A percentile compares a stretch with the other conserved stretches of the same genome.
Evolutionary conservation across 2,329 filamentous ascomycete species (phyloP).

Genomic region (Trichoderma asperellum): DNA sequence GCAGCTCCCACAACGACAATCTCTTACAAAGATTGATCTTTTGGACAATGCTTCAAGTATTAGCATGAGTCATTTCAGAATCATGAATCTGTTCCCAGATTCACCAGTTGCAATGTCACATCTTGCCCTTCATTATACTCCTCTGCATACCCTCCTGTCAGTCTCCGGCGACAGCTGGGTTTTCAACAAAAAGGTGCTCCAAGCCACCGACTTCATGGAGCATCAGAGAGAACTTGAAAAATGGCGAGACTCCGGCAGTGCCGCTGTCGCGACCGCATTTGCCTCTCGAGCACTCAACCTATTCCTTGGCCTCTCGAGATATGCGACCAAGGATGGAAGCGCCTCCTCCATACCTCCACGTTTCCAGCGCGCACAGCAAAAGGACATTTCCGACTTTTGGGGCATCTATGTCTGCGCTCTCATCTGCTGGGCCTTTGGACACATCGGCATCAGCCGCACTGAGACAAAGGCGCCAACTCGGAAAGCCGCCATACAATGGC

Average conservation of each 20-base stretch:
- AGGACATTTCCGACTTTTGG: constrained; percentile 57
- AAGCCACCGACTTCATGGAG: constrained; percentile 49
- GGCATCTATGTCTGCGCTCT: constrained; percentile 60
- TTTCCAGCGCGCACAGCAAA: constrained; percentile 33
- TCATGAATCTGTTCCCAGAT: constrained; percentile 49
- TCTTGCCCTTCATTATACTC: constrained; percentile 60
- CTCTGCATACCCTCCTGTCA: constrained; percentile 60
- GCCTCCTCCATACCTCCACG: constrained; percentile 6
- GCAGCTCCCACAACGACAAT: constrained; percentile 44
- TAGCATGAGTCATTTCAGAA: constrained; percentile 35
- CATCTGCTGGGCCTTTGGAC: constrained; percentile 62
- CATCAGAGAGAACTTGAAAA: constrained; percentile 52
- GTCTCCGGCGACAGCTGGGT: constrained; percentile 63
- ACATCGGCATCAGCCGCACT: constrained; percentile 37
- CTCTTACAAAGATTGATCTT: constrained; percentile 36
- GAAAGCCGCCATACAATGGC: constrained; percentile 43
- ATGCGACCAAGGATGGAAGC: constrained; percentile 20
- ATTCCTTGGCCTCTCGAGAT: constrained; percentile 44
- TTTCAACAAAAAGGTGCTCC: constrained; percentile 57
- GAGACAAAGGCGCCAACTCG: constrained; percentile 33
- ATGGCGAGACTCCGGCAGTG: constrained; percentile 52
- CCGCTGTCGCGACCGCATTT: constrained; percentile 52
- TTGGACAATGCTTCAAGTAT: constrained; percentile 35
- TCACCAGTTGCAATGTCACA: constrained; percentile 57
- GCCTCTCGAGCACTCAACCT: constrained; percentile 56